Conservation (phyloP, 2,329 filamentous ascomycete species). For the Claviceps africana region DNA sequence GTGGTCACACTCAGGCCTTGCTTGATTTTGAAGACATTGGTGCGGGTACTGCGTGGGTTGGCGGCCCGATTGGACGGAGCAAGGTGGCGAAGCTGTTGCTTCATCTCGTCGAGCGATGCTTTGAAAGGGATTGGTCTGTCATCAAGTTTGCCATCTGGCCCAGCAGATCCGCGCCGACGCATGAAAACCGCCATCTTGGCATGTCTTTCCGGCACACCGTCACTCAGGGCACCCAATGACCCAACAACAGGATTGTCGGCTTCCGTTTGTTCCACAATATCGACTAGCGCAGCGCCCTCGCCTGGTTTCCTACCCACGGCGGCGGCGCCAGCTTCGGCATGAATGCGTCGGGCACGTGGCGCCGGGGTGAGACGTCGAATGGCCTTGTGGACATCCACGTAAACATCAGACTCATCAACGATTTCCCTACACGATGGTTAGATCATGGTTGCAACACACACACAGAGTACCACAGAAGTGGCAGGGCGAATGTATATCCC, state of each 20-base stretch:
- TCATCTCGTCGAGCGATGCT: conserved; percentile 48
- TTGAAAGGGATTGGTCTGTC: conserved; percentile 37
- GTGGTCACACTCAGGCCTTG: conserved; percentile 17
- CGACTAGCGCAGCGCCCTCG: conserved; percentile 18
- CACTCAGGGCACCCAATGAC: conserved; percentile 24
- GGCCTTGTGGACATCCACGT: conserved; percentile 95
- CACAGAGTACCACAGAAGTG: neutral
- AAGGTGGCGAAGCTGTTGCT: conserved; percentile 44
- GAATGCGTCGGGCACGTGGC: conserved; percentile 53
- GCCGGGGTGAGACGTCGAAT: conserved; percentile 80
- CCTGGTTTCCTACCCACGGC: conserved; percentile 18
- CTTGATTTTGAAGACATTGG: conserved; percentile 55
- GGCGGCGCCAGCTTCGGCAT: conserved; percentile 19
- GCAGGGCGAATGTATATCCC: neutral
- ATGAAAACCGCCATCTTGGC: conserved; percentile 44
- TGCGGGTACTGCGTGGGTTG: conserved; percentile 45
- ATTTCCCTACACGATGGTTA: conserved; percentile 55
- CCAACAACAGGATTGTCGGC: conserved; percentile 16
- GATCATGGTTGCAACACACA: neutral
- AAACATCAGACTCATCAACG: conserved; percentile 96
- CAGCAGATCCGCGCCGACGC: conserved; percentile 42
- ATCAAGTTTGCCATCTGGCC: conserved; percentile 36
- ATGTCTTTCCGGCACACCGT: conserved; percentile 28
- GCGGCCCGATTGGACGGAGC: conserved; percentile 54
- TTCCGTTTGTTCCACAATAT: conserved; percentile 30